phyloP scores from a whole-genome alignment of 2,329 filamentous ascomycete genomes.

The Exserohilum turcica region DNA sequence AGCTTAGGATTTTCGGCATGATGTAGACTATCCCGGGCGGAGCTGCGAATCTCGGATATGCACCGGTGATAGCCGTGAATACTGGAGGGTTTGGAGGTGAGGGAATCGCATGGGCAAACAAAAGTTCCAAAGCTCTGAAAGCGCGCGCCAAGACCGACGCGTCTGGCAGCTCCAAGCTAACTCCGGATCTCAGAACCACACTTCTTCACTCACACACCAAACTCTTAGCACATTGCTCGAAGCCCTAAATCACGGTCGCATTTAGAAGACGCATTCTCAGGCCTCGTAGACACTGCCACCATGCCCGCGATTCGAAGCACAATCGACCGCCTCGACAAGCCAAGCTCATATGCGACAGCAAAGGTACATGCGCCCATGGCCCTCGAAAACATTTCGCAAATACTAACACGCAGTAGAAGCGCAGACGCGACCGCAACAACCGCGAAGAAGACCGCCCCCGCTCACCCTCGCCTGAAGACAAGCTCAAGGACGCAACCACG shows the following conservation, averaged over 20 bases:
- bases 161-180: slow-evolving; percentile 21
- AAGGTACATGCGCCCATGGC: slow-evolving; percentile 61
- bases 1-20: slow-evolving; percentile 89
- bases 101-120: slow-evolving; percentile 13
- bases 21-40: slow-evolving; percentile 5
- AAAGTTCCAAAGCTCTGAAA: slow-evolving; percentile 18
- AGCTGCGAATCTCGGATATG: not conserved
- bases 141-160: slow-evolving; percentile 15
- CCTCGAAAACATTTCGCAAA: not conserved
- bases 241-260: slow-evolving; percentile 5
- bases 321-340: slow-evolving; percentile 89
- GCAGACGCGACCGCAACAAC: slow-evolving; percentile 65
- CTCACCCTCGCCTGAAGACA: slow-evolving; percentile 71
- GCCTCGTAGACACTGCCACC: not conserved
- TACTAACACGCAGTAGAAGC: slow-evolving; percentile 61
- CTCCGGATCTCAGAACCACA: slow-evolving; percentile 1
- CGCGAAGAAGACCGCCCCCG: slow-evolving; percentile 60
- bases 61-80: slow-evolving; percentile 8
- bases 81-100: not conserved
- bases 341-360: slow-evolving; percentile 88
- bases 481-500: slow-evolving; percentile 84
- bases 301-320: slow-evolving; percentile 66
- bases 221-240: not conserved
- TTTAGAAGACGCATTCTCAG: not conserved
- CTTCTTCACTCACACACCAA: not conserved